Base-by-base conservation (phyloP, 1,284 basidiomycete species). In the Ganoderma sinense region DNA sequence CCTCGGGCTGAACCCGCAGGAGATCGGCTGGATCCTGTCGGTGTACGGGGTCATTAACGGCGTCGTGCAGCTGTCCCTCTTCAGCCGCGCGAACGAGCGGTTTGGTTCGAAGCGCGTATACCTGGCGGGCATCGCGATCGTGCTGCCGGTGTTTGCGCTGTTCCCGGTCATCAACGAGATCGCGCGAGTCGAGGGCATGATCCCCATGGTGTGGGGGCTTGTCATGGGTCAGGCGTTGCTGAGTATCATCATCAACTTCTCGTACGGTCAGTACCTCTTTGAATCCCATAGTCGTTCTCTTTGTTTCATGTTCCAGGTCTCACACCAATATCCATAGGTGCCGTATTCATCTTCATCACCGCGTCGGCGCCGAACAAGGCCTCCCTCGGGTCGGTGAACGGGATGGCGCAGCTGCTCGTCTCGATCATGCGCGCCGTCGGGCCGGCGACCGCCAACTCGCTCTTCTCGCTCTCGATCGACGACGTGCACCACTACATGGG, bases 121-220 rank as follows among this genome's bases (percentile, higher is more conserved):
- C 70, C 76, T 88, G 61, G 71, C 79, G 10, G 86, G 87, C 43
- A 84, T 91, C 69, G 69, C 78, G 2, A 79, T 82, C 23, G 86
- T 87, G 69, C 74, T 87, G 14, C 84, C 86, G 1, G 79, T 87
- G 20, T 91, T 90, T 71, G 74, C 80, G 4, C 71, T 88, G 62
- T 88, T 91, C 76, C 90, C 91, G 1, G 51, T 90, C 55, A 86
- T 88, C 64, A 90, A 84, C 77, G 66, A 81, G 55, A 73, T 91
- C 11, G 90, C 87, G 29, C 83, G 83, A 64, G 69, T 72, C 1
- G 78, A 74, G 29, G 75, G 86, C 4, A 71, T 88, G 56, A 83
- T 79, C 56, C 68, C 73, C 48, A 69, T 77, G 6, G 83, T 90
- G 1, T 90, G 87, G 87, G 70, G 76, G 1, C 64, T 85, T n/a